phyloP scores from a whole-genome alignment of 2,329 filamentous ascomycete species.

The Coleophoma eucalyptorum region DNA sequence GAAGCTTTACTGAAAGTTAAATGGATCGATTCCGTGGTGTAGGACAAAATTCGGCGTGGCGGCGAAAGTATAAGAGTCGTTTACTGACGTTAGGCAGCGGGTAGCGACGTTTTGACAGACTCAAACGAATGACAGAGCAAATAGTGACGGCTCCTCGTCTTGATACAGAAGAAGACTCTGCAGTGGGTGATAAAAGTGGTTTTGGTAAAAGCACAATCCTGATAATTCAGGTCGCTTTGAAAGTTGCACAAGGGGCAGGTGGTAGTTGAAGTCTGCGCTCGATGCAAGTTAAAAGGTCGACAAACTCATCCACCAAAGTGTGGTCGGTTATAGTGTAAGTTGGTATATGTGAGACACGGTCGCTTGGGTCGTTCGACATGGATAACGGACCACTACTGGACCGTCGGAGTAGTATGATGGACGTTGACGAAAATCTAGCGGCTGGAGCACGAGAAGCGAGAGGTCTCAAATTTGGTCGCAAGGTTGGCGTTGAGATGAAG shows the following conservation, averaged over 20 bases:
- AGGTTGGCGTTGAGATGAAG: not conserved
- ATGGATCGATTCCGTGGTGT: slow-evolving; percentile 5
- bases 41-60: slow-evolving; percentile 8
- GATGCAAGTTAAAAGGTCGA: not conserved
- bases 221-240: slow-evolving; percentile 8
- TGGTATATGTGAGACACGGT: slow-evolving; percentile 17
- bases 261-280: slow-evolving; percentile 9
- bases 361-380: slow-evolving; percentile 20
- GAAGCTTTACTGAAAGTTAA: not conserved
- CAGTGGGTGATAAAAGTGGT: slow-evolving; percentile 9
- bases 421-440: no score
- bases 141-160: slow-evolving; percentile 12
- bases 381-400: slow-evolving; percentile 18
- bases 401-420: slow-evolving; percentile 7
- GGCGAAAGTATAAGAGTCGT: slow-evolving; percentile 5
- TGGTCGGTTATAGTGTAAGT: slow-evolving; percentile 2
- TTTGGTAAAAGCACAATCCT: slow-evolving; percentile 10
- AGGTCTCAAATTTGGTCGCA: slow-evolving; percentile 7
- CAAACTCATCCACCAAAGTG: not conserved
- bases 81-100: slow-evolving; percentile 1
- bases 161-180: slow-evolving; percentile 6
- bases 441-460: not conserved
- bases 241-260: slow-evolving; percentile 14
- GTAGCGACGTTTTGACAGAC: slow-evolving; percentile 4
- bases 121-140: slow-evolving; percentile 22